Evolutionary conservation across 208 protist species (phyloP), one percentile per base, ranked within the genome.

Genomic region (Crithidia acanthocephali): DNA sequence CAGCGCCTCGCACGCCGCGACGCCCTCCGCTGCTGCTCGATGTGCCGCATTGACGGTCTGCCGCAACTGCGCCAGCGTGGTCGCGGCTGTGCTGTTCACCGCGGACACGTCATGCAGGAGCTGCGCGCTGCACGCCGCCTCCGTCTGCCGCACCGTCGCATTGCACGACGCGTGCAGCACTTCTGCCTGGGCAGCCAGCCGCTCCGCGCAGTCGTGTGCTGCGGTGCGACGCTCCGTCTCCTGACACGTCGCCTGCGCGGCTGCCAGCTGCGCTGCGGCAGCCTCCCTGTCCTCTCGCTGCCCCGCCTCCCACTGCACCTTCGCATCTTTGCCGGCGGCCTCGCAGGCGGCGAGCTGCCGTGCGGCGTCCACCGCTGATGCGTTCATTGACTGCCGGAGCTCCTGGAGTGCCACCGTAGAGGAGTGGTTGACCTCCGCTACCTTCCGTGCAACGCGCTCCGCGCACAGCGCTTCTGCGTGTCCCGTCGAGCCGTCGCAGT

Each of bases 161-260:
- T 56, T 60, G 50, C 66, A 72, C 20, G 59, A 61, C 10, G 40
- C 40, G 13, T 50, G 45, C 32, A n/a, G 16, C 63, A 72, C 50
- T 33, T 48, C 52, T 16, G 32, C 16, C 27, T 57, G 56, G 16
- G 47, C n/a, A 7, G 62, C 62, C 27, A 63, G 9, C 0, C 30
- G 63, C 15, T 37, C 57, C 0, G n/a, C 33, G 25, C 68, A 77
- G 2, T 35, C 56, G 20, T 70, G 44, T 8, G 58, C 23, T 7
- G 30, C 48, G 5, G 37, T 63, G n/a, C 18, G 30, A 4, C 48
- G 63, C 68, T 74, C 68, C 28, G 44, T 25, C 30, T 53, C 59
- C 48, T 64, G 45, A 32, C 60, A 72, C 20, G 33, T 20, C 32
- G 27, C 4, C 10, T 59, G 42, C 15, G 62, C 53, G 18, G 20